Evolutionary conservation across 257 asterid species (phyloP), one percentile per base, ranked within the genome.

Genomic region (Solanum medicagineum): DNA sequence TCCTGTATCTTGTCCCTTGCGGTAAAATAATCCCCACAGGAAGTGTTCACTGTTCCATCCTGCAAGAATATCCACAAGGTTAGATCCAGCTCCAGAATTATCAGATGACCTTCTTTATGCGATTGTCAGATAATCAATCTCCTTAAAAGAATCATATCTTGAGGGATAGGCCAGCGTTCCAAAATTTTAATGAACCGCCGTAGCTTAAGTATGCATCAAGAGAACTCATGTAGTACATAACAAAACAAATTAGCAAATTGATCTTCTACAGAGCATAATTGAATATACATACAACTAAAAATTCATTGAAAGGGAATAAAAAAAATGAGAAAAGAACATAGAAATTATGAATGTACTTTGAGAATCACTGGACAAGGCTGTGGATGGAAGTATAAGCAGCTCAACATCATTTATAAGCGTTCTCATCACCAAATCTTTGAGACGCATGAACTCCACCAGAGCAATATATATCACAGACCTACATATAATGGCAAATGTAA

Each of bases 1-100:
- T 32, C 51, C 36, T 14, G 15, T 60, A 6, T 42, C 82, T 6
- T 74, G 47, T 32, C 69, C 65, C 74, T 68, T 56, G 51, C 36
- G 87, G 71, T 69, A 93, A 83, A 91, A 95, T 66, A 94, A 66
- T 29, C 98, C 98, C 98, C 98, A 95, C 0, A 95, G 77, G 87
- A 89, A 95, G 90, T 83, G 57, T 49, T 87, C 86, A 42, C 95
- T 94, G 1, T 88, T 62, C 94, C 89, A 88, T 86, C 85, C 98
- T 95, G 94, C 60, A 53, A 32, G 66, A 86, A 80, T 59, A 59
- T 44, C 80, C 69, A 57, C 40, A 75, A 66, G 11, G 29, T 74
- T 29, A 47, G 12, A 51, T 26, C 81, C 47, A 79, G 83, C 19
- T 79, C 65, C 45, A 10, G 65, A 53, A 79, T 29, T 77, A 77